These are phyloP conservation scores for Platismatia glauca DNA, from an alignment of 495 filamentous ascomycete genomes.

Conservation along the genomic window DNA sequence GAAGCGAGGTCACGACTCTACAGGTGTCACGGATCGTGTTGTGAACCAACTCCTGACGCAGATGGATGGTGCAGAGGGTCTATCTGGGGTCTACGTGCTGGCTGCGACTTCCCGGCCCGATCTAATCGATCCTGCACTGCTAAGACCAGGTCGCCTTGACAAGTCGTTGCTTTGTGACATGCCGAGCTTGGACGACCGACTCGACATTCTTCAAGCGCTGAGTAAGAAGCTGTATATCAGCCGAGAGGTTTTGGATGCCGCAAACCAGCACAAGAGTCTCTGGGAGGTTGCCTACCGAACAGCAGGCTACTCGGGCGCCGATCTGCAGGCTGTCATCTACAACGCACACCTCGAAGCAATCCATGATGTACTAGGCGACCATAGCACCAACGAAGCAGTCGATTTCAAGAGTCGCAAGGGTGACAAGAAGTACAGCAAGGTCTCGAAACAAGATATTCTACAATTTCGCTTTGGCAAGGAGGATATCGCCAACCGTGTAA, in stretches of 20 bases:
- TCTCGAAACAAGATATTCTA: slow-evolving; percentile 49
- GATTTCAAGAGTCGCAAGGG: slow-evolving; percentile 27
- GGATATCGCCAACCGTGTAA: slow-evolving; percentile 38
- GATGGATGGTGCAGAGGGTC: slow-evolving; percentile 96
- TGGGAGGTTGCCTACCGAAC: slow-evolving; percentile 66
- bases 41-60: slow-evolving; percentile 97
- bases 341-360: slow-evolving; percentile 97
- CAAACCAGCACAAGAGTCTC: slow-evolving; percentile 22
- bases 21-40: slow-evolving; percentile 94
- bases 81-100: slow-evolving; percentile 90
- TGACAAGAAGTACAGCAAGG: slow-evolving; percentile 21
- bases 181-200: slow-evolving; percentile 63
- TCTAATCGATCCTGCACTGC: slow-evolving; percentile 84
- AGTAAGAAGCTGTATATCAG: slow-evolving; percentile 66
- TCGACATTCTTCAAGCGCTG: slow-evolving; percentile 80
- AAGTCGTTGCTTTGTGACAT: slow-evolving; percentile 87
- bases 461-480: slow-evolving; percentile 75
- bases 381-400: slow-evolving; percentile 34
- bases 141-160: slow-evolving; percentile 83
- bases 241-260: slow-evolving; percentile 42
- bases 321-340: slow-evolving; percentile 88
- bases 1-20: slow-evolving; percentile 92
- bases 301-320: slow-evolving; percentile 89
- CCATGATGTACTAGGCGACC: slow-evolving; percentile 75
- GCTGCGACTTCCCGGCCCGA: slow-evolving; percentile 88